A percentile compares a stretch with the other conserved stretches of the same genome.
Conservation (phyloP, 2,329 filamentous ascomycete species). For the Trichoderma afroharzianum region DNA sequence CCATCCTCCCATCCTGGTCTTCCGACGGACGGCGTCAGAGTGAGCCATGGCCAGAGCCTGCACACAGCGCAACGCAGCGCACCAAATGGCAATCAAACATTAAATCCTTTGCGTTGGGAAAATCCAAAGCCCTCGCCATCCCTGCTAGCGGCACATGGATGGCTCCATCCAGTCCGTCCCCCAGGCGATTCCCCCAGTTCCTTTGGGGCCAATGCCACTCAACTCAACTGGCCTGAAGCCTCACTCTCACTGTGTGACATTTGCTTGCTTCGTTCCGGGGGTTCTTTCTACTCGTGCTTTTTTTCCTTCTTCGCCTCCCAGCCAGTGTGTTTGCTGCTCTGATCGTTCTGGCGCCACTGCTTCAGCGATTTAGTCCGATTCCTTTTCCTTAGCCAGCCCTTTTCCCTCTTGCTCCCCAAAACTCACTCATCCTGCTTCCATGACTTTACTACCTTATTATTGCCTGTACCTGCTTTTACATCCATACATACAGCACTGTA, state of each 20-base stretch:
- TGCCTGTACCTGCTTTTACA: neutral
- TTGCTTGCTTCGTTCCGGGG: neutral
- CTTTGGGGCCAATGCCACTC: neutral
- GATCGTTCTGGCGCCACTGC: neutral
- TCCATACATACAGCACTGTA: neutral
- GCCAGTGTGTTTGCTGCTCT: neutral
- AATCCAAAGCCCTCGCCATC: neutral
- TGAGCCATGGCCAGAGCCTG: neutral
- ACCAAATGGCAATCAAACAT: too few relatives aligned
- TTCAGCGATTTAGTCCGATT: neutral
- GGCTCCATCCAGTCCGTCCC: neutral
- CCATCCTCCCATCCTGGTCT: neutral
- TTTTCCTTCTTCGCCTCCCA: neutral
- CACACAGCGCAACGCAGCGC: neutral
- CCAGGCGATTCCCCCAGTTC: neutral
- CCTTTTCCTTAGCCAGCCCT: neutral
- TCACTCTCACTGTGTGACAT: neutral
- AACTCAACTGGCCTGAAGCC: neutral
- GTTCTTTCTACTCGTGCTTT: neutral
- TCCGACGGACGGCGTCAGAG: neutral
- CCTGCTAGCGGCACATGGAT: constrained; percentile 9
- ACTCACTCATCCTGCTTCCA: neutral
- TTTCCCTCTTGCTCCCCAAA: neutral
- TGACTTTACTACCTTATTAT: neutral
- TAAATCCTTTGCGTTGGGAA: neutral